Percentiles rank a stretch among this genome's conserved stretches.
These are phyloP conservation scores for Calocera cornea DNA, from an alignment of 768 basidiomycete species.

Conservation along the genomic window DNA sequence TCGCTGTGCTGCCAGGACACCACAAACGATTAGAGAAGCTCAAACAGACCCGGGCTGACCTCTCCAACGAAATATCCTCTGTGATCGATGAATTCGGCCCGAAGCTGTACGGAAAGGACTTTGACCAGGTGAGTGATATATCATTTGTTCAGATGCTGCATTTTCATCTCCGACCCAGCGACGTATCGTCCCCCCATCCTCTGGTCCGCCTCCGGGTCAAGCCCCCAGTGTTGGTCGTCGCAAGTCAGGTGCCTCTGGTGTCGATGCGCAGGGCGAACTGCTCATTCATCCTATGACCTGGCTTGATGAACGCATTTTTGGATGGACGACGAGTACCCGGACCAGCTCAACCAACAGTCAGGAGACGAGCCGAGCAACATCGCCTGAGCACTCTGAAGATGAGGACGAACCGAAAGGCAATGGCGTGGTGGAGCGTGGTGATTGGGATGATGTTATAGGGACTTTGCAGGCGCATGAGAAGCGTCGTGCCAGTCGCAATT, in stretches of 20 bases:
- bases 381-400: constrained; percentile 69
- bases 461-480: background rate
- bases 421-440: background rate
- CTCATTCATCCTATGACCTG: constrained; percentile 76
- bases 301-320: constrained; percentile 66
- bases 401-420: constrained; percentile 39
- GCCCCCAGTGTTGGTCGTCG: constrained; percentile 63
- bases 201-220: constrained; percentile 66
- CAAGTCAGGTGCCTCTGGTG: constrained; percentile 65
- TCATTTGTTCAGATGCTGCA: background rate
- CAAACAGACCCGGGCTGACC: constrained; percentile 53
- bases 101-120: constrained; percentile 62
- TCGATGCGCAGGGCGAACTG: constrained; percentile 74
- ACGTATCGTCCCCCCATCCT: constrained; percentile 70
- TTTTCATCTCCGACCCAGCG: background rate
- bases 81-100: constrained; percentile 83
- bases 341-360: constrained; percentile 31
- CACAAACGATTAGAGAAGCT: constrained; percentile 64
- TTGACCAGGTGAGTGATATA: constrained; percentile 44
- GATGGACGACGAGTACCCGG: constrained; percentile 66
- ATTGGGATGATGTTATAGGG: background rate
- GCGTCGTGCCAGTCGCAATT: background rate
- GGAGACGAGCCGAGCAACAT: constrained; percentile 37
- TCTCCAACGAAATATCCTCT: constrained; percentile 73
- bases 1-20: constrained; percentile 81